These are phyloP conservation scores for Trichosanthes cucumerina DNA, from an alignment of 306 rosid species.

Conservation along the genomic window DNA sequence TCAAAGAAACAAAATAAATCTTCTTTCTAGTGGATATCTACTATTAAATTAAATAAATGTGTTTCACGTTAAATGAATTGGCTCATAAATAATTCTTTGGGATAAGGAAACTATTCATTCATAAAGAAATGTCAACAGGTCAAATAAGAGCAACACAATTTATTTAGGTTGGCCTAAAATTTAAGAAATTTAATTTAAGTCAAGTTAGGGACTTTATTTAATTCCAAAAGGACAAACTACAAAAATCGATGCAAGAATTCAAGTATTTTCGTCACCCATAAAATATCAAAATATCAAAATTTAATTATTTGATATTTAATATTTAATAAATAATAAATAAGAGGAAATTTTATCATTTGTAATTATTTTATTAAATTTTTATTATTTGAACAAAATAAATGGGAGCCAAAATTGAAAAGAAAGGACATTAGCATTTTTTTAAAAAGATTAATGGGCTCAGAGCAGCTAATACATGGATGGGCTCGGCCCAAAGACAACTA, in stretches of 20 bases:
- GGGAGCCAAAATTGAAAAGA: not conserved
- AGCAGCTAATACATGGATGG: not conserved
- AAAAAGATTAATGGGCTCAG: not conserved
- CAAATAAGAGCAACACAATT: not conserved
- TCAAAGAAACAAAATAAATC: not conserved
- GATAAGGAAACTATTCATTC: not conserved
- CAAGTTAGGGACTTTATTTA: not conserved
- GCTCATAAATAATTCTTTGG: too few species aligned
- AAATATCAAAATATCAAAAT: not conserved
- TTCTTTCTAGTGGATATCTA: not conserved
- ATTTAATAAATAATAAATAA: not conserved
- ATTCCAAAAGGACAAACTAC: not conserved
- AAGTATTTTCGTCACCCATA: not conserved
- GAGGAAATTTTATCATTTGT: not conserved
- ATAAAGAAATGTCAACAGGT: not conserved
- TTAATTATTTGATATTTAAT: too few species aligned
- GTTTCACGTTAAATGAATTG: not conserved
- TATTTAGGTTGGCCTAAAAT: not conserved
- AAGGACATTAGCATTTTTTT: not conserved
- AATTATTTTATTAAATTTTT: not conserved
- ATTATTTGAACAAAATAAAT: not conserved
- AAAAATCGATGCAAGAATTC: not conserved
- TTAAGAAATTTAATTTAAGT: too few species aligned
- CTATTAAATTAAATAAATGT: not conserved
- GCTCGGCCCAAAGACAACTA: not conserved